These are phyloP conservation scores for Alternaria consortialis DNA, from an alignment of 2,329 filamentous ascomycete genomes.

Conservation along the genomic window DNA sequence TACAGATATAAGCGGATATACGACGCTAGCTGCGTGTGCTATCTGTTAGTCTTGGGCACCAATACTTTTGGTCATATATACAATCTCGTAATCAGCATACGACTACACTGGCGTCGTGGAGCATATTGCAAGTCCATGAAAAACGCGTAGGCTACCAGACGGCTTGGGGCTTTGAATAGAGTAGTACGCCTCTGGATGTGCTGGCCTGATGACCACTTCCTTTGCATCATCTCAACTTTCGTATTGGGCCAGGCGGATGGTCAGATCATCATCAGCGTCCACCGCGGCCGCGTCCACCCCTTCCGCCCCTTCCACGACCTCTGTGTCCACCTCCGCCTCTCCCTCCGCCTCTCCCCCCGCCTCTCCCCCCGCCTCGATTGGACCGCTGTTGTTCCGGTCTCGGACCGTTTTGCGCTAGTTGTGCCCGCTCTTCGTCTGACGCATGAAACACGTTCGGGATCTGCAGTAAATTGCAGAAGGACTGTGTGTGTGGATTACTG, in stretches of 20 bases:
- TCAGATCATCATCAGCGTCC: slow-evolving; percentile 34
- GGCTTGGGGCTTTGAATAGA: background rate
- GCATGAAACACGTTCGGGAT: slow-evolving; percentile 81
- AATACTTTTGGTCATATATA: slow-evolving; percentile 17
- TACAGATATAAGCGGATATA: slow-evolving; percentile 15
- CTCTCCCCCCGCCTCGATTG: slow-evolving; percentile 38
- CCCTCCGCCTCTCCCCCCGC: slow-evolving; percentile 40
- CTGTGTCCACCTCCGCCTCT: slow-evolving; percentile 41
- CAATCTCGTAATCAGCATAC: slow-evolving; percentile 6
- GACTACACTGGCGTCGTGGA: background rate
- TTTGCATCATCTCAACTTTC: slow-evolving; percentile 1
- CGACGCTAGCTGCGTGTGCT: slow-evolving; percentile 30
- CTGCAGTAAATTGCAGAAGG: slow-evolving; percentile 80
- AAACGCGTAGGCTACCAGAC: background rate
- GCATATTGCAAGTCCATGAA: slow-evolving; percentile 1
- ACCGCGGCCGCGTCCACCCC: slow-evolving; percentile 37
- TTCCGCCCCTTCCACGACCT: slow-evolving; percentile 21
- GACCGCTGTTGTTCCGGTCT: slow-evolving; percentile 37
- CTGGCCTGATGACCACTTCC: background rate
- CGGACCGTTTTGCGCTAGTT: slow-evolving; percentile 43
- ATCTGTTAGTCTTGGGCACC: slow-evolving; percentile 14
- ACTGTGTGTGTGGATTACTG: slow-evolving; percentile 84
- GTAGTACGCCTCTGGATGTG: background rate
- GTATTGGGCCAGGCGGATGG: slow-evolving; percentile 4
- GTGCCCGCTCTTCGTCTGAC: slow-evolving; percentile 70